A percentile compares a stretch with the other conserved stretches of the same genome.
Conservation (phyloP, 2,329 filamentous ascomycete species). For the Trematosphaeria pertusa region DNA sequence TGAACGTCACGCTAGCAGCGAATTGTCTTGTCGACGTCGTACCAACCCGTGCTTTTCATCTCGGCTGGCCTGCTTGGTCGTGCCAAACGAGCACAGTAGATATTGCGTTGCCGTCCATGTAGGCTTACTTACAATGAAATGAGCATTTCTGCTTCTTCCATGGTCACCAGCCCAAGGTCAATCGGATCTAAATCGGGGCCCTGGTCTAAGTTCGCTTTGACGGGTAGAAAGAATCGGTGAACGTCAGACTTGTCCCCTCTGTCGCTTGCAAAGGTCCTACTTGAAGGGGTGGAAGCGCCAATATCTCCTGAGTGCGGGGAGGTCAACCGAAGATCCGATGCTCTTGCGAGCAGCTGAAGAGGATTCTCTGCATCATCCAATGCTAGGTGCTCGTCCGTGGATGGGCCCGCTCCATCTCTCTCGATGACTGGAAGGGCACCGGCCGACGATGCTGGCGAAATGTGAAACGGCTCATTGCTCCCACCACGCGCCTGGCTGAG, state of each 20-base stretch:
- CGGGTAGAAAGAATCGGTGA: slow-evolving; percentile 71
- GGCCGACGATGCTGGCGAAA: neutral
- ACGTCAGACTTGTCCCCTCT: slow-evolving; percentile 56
- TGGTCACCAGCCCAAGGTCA: slow-evolving; percentile 71
- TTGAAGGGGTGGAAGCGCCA: slow-evolving; percentile 36
- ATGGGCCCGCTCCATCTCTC: slow-evolving; percentile 35
- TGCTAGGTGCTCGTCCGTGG: slow-evolving; percentile 57
- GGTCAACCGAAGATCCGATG: slow-evolving; percentile 71
- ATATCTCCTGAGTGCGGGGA: slow-evolving; percentile 39
- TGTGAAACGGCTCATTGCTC: too few relatives aligned
- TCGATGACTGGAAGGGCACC: slow-evolving; percentile 31
- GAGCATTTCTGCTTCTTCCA: slow-evolving; percentile 68
- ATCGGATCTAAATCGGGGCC: slow-evolving; percentile 72
- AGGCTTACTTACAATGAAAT: slow-evolving; percentile 65
- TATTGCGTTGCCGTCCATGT: too few relatives aligned
- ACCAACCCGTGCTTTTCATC: too few relatives aligned
- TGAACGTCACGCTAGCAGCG: neutral
- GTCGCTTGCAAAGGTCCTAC: slow-evolving; percentile 39
- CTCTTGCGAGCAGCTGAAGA: slow-evolving; percentile 73
- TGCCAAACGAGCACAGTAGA: too few relatives aligned
- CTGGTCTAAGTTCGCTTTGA: slow-evolving; percentile 68
- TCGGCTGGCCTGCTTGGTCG: too few relatives aligned
- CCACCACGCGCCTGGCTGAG: slow-evolving; percentile 57
- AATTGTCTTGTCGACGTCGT: neutral
- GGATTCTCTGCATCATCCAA: slow-evolving; percentile 79